These are phyloP conservation scores for Cyclaneusma minus DNA, from an alignment of 2,329 filamentous ascomycete genomes.

Conservation along the genomic window DNA sequence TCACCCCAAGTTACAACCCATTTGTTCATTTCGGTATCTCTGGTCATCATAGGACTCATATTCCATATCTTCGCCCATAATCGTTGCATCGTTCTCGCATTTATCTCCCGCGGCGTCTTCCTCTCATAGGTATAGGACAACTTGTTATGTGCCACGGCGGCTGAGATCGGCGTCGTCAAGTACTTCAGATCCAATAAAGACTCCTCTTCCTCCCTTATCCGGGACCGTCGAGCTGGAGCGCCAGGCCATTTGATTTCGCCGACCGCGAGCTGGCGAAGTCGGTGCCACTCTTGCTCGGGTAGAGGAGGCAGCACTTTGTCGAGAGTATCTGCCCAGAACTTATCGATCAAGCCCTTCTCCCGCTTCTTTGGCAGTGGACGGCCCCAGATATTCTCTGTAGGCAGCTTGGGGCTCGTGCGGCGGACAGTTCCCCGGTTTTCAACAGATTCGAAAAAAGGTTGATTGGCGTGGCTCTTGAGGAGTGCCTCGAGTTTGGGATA, in stretches of 20 bases:
- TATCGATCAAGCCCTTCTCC: slow-evolving; percentile 25
- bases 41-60: slow-evolving; percentile 26
- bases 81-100: slow-evolving; percentile 28
- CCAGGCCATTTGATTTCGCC: slow-evolving; percentile 14
- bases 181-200: slow-evolving; percentile 2
- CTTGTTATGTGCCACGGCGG: slow-evolving; percentile 1
- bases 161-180: slow-evolving; percentile 4
- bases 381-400: slow-evolving; percentile 33
- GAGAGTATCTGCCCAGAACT: slow-evolving; percentile 30
- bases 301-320: slow-evolving; percentile 38
- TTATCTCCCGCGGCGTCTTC: slow-evolving; percentile 15
- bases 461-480: slow-evolving; percentile 9
- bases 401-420: slow-evolving; percentile 24
- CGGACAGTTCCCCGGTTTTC: slow-evolving; percentile 2
- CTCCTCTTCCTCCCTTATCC: background rate
- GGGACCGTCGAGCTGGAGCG: slow-evolving; percentile 6
- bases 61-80: slow-evolving; percentile 30
- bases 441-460: slow-evolving; percentile 1
- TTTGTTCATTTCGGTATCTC: slow-evolving; percentile 13
- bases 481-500: slow-evolving; percentile 10
- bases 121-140: slow-evolving; percentile 1
- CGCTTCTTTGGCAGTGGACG: slow-evolving; percentile 24
- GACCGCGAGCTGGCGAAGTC: slow-evolving; percentile 28
- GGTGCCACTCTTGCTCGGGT: slow-evolving; percentile 36
- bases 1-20: slow-evolving; percentile 30